These are phyloP conservation scores for Globisporangium nunn DNA, from an alignment of 352 stramenopile genomes.

Conservation along the genomic window DNA sequence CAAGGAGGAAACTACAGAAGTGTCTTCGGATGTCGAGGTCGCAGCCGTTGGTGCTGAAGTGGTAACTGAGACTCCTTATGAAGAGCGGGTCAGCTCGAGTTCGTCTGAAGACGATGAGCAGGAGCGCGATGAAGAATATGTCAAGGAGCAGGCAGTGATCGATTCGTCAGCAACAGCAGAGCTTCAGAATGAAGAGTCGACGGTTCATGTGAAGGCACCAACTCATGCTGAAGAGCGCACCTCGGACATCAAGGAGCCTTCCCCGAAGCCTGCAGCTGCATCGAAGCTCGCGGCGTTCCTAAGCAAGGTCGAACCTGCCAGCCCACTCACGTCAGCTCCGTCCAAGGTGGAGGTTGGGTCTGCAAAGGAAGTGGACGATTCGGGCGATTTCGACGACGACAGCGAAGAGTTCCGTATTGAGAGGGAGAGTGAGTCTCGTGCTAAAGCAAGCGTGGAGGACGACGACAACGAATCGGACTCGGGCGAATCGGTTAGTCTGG, in stretches of 20 bases:
- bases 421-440: background rate
- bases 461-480: background rate
- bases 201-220: background rate
- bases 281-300: slow-evolving; percentile 64
- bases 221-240: background rate
- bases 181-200: background rate
- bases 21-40: background rate
- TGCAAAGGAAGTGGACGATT: background rate
- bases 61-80: background rate
- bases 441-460: slow-evolving; percentile 2
- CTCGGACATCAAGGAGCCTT: background rate
- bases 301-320: slow-evolving; percentile 40
- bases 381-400: too few species aligned
- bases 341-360: slow-evolving; percentile 14
- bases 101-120: slow-evolving; percentile 1
- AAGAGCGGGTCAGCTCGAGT: background rate
- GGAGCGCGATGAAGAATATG: background rate
- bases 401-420: too few species aligned
- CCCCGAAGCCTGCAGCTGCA: slow-evolving; percentile 11
- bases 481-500: background rate
- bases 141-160: background rate
- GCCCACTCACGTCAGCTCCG: slow-evolving; percentile 3
- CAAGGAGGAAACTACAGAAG: slow-evolving; percentile 2
- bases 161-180: background rate
- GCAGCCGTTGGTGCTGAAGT: background rate